Base-by-base conservation (phyloP, 345 rosid genomes). In the Conringia planisiliqua region DNA sequence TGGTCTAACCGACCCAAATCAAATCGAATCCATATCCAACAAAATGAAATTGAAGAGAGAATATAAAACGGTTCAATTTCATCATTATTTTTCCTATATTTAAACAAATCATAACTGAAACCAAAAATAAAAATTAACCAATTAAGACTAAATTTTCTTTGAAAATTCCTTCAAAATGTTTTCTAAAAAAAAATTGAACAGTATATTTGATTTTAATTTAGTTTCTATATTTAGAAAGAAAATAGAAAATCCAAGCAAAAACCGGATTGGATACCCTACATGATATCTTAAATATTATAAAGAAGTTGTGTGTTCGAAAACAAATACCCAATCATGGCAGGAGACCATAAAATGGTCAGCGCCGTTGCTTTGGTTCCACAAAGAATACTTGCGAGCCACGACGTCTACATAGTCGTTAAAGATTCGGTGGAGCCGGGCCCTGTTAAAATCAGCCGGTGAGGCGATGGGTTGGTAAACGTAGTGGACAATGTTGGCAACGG, bases 291-390 rank as follows among this genome's bases (percentile, higher is more conserved):
- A 43, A 39, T 6, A 18, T 29, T 20, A 51, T 29, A 44, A 3
- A 32, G 22, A 66, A 72, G 36, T 52, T 50, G 24, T 3, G 50
- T 46, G 6, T 17, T 22, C 4, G 16, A 24, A 40, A 60, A 33
- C 10, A 43, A 10, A 2, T 80, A 84, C 89, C 93, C 90, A 85
- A 29, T 89, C 89, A n/a, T 87, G 94, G 56, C 91, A 89, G 4
- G 91, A 85, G 58, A 83, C 83, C 68, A 86, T 68, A 44, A 89
- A 85, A 77, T 89, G 95, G 46, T 89, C 91, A 2, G 89, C 88
- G 0, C 92, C 91, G 3, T 20, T 39, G 77, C 85, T 87, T 73
- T 85, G 66, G 38, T 89, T 89, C 97, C 95, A 85, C 47, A 79
- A 85, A 11, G 82, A 77, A 65, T 87, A 78, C 62, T 83, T 84